Conservation (phyloP, 2,329 filamentous ascomycete genomes). For the Fusarium compactum region DNA sequence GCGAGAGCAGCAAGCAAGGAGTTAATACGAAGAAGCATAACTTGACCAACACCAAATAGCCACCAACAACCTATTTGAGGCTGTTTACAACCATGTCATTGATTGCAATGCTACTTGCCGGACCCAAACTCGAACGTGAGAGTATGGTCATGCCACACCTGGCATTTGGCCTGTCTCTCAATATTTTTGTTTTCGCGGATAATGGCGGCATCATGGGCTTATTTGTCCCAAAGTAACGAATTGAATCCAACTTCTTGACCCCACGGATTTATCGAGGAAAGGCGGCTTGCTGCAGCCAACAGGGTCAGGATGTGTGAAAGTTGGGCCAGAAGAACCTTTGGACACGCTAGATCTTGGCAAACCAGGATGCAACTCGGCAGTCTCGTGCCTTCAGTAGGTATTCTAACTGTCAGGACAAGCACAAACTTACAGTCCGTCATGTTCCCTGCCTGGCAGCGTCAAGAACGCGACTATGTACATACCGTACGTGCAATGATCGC, state of each 20-base stretch:
- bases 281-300: conserved; percentile 8
- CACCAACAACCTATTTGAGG: conserved; percentile 23
- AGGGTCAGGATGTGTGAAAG: conserved; percentile 14
- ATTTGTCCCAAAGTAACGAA: conserved; percentile 3
- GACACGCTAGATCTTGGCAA: conserved; percentile 18
- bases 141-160: conserved; percentile 4
- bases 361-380: conserved; percentile 23
- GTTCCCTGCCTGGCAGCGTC: conserved; percentile 8
- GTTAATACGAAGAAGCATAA: conserved; percentile 27
- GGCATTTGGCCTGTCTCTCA: background rate
- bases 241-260: background rate
- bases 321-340: conserved; percentile 16
- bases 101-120: background rate
- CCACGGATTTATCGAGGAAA: conserved; percentile 11
- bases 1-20: conserved; percentile 10
- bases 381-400: conserved; percentile 7
- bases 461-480: conserved; percentile 1
- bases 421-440: conserved; percentile 5
- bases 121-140: background rate
- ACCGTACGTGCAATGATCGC: conserved; percentile 19
- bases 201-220: conserved; percentile 12
- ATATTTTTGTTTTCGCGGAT: background rate
- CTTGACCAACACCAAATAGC: conserved; percentile 9
- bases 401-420: background rate
- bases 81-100: background rate